Evolutionary conservation across 2,329 filamentous ascomycete genomes (phyloP), one percentile per base, ranked within the genome.

Genomic region (Epichloe sylvatica): DNA sequence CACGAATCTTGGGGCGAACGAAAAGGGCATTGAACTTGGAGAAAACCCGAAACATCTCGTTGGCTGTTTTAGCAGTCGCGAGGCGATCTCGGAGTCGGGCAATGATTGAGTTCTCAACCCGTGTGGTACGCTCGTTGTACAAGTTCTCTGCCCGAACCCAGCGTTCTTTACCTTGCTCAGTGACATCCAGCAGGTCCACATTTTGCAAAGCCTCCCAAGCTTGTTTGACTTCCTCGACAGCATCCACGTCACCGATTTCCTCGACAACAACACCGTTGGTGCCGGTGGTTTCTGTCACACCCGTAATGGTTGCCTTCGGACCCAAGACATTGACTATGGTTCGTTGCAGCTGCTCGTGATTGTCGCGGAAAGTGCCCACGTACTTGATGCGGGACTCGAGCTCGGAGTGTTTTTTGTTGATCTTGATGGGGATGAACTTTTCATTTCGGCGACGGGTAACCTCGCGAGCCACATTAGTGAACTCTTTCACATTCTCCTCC

Each of bases 21-120:
- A 99, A 94, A 33, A 99, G 81, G 2, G 92, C 92, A 64, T 99
- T 99, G 77, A 99, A 99, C 64, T 97, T 97, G 48, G 92, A 97
- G 66, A 98, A 98, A 53, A 99, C 92, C 49, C 94, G 86, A 67
- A 99, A 99, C 92, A 98, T 99, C 68, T 98, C 94, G 63, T 94
- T 97, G 39, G 92, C 92, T 54, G 89, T 95, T 74, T 94, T 96
- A 12, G 92, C 91, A 6, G 89, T 95, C 13, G 90, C 92, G 50
- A 98, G 76, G 51, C 92, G 85, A 67, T 98, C 92, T 60, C 92
- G 80, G 34, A 98, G 75, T 49, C 89, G 80, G 35, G 92, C 89
- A 64, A 99, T 99, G 66, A 99, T 98, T 3, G 92, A 96, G 68
- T 98, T 98, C 65, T 99, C 92, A 4, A 99, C 92, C 52, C 92